Evolutionary conservation across 2,329 filamentous ascomycete genomes (phyloP), one percentile per base, ranked within the genome.

Genomic region (Fusarium abutilonis): DNA sequence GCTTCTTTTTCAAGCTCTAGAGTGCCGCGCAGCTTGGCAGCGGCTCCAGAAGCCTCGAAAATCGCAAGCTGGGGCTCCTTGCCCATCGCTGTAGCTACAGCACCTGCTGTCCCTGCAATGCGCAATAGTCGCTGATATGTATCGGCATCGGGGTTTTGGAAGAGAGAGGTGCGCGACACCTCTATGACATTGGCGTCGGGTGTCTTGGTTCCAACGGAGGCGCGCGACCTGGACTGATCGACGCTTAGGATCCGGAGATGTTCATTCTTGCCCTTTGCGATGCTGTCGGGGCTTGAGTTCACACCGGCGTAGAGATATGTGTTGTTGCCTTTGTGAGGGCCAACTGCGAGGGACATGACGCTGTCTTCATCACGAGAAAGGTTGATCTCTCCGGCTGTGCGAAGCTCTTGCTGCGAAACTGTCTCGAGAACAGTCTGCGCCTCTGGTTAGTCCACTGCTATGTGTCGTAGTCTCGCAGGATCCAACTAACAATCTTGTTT

Each of bases 361-460:
- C 90, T 96, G 77, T 98, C 94, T 78, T 97, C 93, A 72, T 93
- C 87, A 68, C 87, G 84, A 60, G 90, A 90, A 44, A 97, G 86
- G 56, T 92, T 87, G 71, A 94, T 82, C 67, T 96, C 91, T 64
- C 88, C 86, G 19, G 83, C 80, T 66, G 89, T 80, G 62, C 87
- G 83, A 45, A 92, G 79, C 43, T 88, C 85, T 52, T 86, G 81
- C 34, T 85, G 87, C 69, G 80, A 80, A 15, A 85, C 86, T n/a
- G 88, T 83, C 73, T 94, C 88, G 62, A 96, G 82, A 13, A 93
- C 80, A 28, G 86, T 88, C 89, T 91, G 67, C 9, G 34, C 32
- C 41, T 47, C n/a, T 31, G 14, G 63, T 68, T 35, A 69, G 56
- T 26, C 15, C 13, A n/a, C n/a, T 42, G 10, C n/a, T 40, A 14